phyloP scores from a whole-genome alignment of 176 grass and related monocot genomes.

The Phragmites australis region DNA sequence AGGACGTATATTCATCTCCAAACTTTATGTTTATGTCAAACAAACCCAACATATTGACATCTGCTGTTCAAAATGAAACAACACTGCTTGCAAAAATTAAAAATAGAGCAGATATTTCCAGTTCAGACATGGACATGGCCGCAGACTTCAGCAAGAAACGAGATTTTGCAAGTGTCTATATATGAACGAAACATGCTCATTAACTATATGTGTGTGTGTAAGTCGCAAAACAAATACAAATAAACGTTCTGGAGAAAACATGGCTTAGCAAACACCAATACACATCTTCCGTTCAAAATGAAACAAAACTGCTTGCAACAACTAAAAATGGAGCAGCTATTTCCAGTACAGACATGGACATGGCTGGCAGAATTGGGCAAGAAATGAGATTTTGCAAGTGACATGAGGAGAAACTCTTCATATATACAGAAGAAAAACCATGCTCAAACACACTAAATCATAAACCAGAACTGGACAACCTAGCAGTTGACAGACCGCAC shows the following conservation, averaged over 20 bases:
- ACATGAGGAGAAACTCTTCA: neutral
- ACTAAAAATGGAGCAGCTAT: neutral
- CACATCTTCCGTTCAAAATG: neutral
- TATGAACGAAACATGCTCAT: neutral
- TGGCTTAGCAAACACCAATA: too few relatives aligned
- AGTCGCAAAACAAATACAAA: too few relatives aligned
- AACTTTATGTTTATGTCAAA: neutral
- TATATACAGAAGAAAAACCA: neutral
- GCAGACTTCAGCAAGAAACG: neutral
- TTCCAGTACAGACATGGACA: neutral
- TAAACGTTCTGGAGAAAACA: too few relatives aligned
- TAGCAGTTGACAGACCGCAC: neutral
- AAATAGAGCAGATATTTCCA: neutral
- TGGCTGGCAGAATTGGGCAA: neutral
- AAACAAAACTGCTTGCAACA: neutral
- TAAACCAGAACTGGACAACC: neutral
- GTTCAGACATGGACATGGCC: neutral
- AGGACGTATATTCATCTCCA: neutral
- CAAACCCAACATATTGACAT: neutral
- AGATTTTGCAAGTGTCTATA: neutral
- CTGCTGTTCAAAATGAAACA: neutral
- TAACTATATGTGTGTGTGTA: too few relatives aligned
- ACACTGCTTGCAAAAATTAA: neutral
- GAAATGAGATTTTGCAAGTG: neutral
- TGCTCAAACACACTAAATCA: neutral